Evolutionary conservation across 2,329 filamentous ascomycete species (phyloP), one percentile per base, ranked within the genome.

Genomic region (Diaporthe vaccinii): DNA sequence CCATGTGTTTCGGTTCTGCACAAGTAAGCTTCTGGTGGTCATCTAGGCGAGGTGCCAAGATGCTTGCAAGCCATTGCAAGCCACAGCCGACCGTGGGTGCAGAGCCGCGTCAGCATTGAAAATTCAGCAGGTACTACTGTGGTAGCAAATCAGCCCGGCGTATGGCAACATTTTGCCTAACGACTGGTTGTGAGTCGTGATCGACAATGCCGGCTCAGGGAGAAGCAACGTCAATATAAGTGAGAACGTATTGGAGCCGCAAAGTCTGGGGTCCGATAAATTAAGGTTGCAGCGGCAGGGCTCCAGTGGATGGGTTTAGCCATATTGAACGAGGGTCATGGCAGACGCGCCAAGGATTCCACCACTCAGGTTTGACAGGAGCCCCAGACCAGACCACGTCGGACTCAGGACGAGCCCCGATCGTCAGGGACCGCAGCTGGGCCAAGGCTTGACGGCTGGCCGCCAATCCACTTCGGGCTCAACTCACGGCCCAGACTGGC

Each of bases 191-290:
- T 53, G 62, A 68, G 62, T 68, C 62, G 62, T 28, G 46, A 68
- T 53, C 46, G 46, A 68, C 62, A 68, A 9, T 39, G 62, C 62
- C 14, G 46, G 46, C 46, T 68, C 62, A 53, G 46, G 62, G 31
- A 68, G 62, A 68, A 53, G 53, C 62, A 46, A 68, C 62, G 62
- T 68, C 62, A 68, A 68, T 68, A 53, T 68, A 68, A 39, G 62
- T 68, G 62, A 68, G 62, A 25, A 53, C 62, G 62, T 68, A 68
- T 68, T 39, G 62, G 62, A 68, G 62, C 62, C 62, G 41, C 62
- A 68, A 25, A 53, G 46, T 44, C 62, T 53, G 62, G 62, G 62
- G 62, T 53, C 31, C 15, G 4, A 49, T 68, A 53, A 14, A 68
- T 68, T 53, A 36, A 39, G 46, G 62, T 68, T 53, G 46, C 62